Evolutionary conservation across 192 early-diverging fungal species (phyloP), one percentile per base, ranked within the genome.

Genomic region (Podila epigama): DNA sequence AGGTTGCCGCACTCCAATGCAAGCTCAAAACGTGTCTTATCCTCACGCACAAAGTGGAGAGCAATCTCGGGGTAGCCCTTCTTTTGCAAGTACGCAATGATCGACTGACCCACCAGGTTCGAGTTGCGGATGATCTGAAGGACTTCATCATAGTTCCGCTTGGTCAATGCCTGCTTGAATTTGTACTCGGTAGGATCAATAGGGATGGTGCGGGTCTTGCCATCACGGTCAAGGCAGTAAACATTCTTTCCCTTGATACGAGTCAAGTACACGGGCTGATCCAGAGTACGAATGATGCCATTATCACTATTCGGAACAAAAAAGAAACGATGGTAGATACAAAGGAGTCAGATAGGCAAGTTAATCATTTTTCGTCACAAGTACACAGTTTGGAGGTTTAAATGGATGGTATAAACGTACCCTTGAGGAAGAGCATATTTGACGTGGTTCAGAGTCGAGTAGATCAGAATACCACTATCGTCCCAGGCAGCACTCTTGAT

Each of bases 41-140:
- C 91, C 69, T 99, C 98, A 70, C 96, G 92, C 58, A 99, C 96
- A 91, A 99, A 99, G 79, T 98, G 96, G 42, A 99, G 86, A 7
- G 98, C 98, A 82, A 99, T 93, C 86, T 99, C 98, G 0, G 98
- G 95, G 78, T 98, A 98, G 0, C 98, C 98, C 82, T 99, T 98
- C 89, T 98, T 98, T 79, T 99, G 96, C 63, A 99, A 80, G 80
- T 99, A 99, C 1, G 96, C 95, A 82, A 99, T 99, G 80, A 99
- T 99, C 22, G 95, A 93, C 77, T 99, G 98, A 6, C 98, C 98
- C 9, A 98, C 94, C 48, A 99, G 82, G 81, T 98, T 98, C 8
- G 93, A 95, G 61, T 89, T 96, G 52, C 93, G 92, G 75, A 99
- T 98, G 63, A 99, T 96, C 69, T 94, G 89, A 53, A 99, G 85